Base-by-base conservation (phyloP, 176 grass and related monocot species). In the Phoenix roebelenii region DNA sequence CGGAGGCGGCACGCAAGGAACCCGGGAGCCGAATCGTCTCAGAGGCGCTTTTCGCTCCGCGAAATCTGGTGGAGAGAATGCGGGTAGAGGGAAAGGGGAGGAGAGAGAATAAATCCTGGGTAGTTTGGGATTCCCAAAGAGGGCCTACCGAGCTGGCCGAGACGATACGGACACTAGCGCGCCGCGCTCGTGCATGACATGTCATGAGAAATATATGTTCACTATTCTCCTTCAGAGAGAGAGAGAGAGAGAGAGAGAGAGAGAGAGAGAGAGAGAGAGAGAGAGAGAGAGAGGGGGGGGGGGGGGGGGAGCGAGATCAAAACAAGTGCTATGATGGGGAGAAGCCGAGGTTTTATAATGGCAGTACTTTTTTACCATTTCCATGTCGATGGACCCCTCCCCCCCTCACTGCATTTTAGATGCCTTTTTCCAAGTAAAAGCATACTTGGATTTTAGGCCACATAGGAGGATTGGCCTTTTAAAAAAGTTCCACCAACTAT, bases 111-210 rank as follows among this genome's bases (percentile, higher is more conserved):
- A 44, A 44, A 44, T 44, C 35, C 1, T 49, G 70, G 59, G 7
- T 30, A 63, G 26, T 63, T 73, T 25, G 50, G 70, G 70, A 63
- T 63, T 63, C 25, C 59, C 59, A 44, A 59, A 63, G 49, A 32
- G 52, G 25, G 51, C 50, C 22, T 44, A 18, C 18, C 55, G 28
- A 72, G 51, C 70, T 63, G 49, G 70, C 70, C 51, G 59, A 61
- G 57, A 49, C 25, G 57, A 22, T 51, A 44, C 25, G 54, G 30
- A 26, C 58, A 51, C 19, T 25, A 52, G 30, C 24, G 49, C 35
- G 22, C 69, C 23, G 57, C 50, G 1, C 30, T 63, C 70, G 59
- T 56, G 59, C 59, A 73, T 63, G 70, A 73, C 70, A 63, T 63
- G 70, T 63, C 70, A 63, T 25, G 26, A 55, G 30, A 39, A 24